Conservation (phyloP, 352 stramenopile species). For the Pythium coloratum region DNA sequence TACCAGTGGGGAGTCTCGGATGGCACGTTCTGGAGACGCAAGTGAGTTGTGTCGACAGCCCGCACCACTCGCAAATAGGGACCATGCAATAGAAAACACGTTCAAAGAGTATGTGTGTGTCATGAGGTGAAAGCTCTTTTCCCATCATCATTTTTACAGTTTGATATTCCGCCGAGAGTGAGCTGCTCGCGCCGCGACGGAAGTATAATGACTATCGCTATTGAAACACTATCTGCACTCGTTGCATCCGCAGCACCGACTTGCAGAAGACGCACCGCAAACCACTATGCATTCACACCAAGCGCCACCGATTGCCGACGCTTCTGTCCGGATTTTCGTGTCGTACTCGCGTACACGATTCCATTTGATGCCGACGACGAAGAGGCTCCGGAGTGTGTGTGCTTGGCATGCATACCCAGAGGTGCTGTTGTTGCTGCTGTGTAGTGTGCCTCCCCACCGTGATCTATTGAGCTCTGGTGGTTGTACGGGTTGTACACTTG, state of each 20-base stretch:
- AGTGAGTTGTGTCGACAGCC: conserved; percentile 24
- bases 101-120: background rate
- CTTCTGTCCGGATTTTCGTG: conserved; percentile 71
- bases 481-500: background rate
- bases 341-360: conserved; percentile 52
- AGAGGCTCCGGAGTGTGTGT: background rate
- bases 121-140: conserved; percentile 17
- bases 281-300: conserved; percentile 73
- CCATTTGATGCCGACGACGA: conserved; percentile 28
- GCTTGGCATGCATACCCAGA: conserved; percentile 5
- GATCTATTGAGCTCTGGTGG: conserved; percentile 18
- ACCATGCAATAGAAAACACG: background rate
- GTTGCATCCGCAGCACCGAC: background rate
- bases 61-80: no score
- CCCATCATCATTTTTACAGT: conserved; percentile 31
- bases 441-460: background rate
- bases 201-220: conserved; percentile 33
- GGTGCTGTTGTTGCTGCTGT: conserved; percentile 3
- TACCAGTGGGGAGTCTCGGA: conserved; percentile 92
- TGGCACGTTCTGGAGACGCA: conserved; percentile 83
- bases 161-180: conserved; percentile 8
- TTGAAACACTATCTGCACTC: conserved; percentile 33
- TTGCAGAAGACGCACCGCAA: background rate
- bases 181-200: background rate
- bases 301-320: conserved; percentile 75